Percentiles rank a stretch among this genome's conserved stretches.
These are phyloP conservation scores for Kurtzmaniella quercitrusa DNA, from an alignment of 1,139 yeast genomes.

Conservation along the genomic window DNA sequence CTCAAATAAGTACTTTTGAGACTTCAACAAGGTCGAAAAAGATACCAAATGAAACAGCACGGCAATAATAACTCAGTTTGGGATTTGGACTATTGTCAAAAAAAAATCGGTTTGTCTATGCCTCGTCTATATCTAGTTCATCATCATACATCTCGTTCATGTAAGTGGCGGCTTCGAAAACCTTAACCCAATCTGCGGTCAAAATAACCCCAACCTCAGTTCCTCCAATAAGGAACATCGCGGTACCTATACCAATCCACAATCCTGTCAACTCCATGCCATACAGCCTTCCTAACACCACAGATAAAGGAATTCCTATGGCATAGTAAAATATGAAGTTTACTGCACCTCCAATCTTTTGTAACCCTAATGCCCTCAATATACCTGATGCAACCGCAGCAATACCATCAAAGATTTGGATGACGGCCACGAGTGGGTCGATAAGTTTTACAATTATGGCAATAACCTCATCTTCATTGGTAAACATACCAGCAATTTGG, in stretches of 20 bases:
- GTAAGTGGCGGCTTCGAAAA: slow-evolving; percentile 28
- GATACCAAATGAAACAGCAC: too few species aligned
- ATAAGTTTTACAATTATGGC: slow-evolving; percentile 45
- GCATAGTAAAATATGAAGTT: slow-evolving; percentile 74
- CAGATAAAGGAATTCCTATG: slow-evolving; percentile 59
- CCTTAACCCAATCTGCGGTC: slow-evolving; percentile 41
- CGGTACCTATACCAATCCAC: slow-evolving; percentile 87
- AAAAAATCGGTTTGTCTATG: neutral
- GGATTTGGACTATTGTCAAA: neutral
- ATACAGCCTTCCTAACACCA: slow-evolving; percentile 54
- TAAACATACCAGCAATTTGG: slow-evolving; percentile 62
- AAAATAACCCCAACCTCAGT: slow-evolving; percentile 46
- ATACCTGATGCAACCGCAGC: slow-evolving; percentile 85
- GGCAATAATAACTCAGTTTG: too few species aligned
- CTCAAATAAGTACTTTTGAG: too few species aligned
- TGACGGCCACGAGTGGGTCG: slow-evolving; percentile 64
- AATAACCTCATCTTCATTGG: slow-evolving; percentile 65
- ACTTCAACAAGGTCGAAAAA: too few species aligned
- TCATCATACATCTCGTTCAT: slow-evolving; percentile 19
- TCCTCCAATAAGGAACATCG: slow-evolving; percentile 65
- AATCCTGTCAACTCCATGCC: slow-evolving; percentile 62
- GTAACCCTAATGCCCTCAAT: slow-evolving; percentile 82
- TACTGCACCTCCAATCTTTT: slow-evolving; percentile 75
- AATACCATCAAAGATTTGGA: slow-evolving; percentile 76
- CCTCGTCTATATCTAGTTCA: slow-evolving; percentile 10